Base-by-base conservation (phyloP, 768 basidiomycete genomes). In the Suillus variegatus region DNA sequence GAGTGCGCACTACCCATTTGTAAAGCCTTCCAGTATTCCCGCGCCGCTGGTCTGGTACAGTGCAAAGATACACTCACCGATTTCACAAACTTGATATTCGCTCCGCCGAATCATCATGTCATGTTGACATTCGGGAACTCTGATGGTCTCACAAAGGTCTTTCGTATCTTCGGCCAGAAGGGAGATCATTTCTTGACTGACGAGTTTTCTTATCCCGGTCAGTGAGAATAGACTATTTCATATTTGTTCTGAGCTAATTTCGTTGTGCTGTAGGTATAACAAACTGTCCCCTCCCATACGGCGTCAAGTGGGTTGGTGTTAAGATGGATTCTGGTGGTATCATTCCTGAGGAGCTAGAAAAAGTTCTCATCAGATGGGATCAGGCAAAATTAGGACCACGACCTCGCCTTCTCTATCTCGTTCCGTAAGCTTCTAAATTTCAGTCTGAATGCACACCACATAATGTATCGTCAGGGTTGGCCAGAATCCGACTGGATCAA, bases 401-500 rank as follows among this genome's bases (percentile, higher is more conserved):
- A 58, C 82, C 82, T 2, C 77, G 79, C 65, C 74, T 83, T 6
- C 67, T 83, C 44, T 83, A 82, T 68, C 78, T 78, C 10, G 77
- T 81, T 43, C 81, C 81, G 72, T 81, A 68, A 69, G 80, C 75
- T 56, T 57, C 43, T 8, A 13, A 20, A 10, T 2, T 6, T 25
- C 22, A 14, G 10, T 32, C 40, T n/a, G 9, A 60, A 4, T 47
- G 12, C 25, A 5, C 22, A 40, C 12, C 41, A 32, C 32, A 43
- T 25, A 43, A n/a, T 22, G 28, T 64, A 61, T 40, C 12, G 13
- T 13, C 28, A 28, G 66, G 25, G 20, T 65, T 52, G 79, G 78
- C 8, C 80, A 84, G 69, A 84, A 84, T 67, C 82, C 82, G 1
- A 80, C 81, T 2, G 82, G 82, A 22, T 75, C 77, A 35, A 79